Evolutionary conservation across 1,284 basidiomycete species (phyloP).

Genomic region (Cutaneotrichosporon sp.): DNA sequence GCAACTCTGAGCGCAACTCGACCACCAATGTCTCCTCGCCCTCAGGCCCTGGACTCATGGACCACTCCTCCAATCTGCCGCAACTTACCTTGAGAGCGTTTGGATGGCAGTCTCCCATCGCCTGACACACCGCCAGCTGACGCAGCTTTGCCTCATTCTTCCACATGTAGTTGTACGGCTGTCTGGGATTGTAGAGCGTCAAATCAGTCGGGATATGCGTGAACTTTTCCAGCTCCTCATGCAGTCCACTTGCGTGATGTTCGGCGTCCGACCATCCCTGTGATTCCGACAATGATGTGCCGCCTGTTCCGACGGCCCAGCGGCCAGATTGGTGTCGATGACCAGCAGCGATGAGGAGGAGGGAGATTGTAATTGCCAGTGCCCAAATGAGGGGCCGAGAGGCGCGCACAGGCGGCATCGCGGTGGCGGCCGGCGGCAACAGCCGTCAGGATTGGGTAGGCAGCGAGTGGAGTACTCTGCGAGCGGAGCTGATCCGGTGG

Average conservation of each 20-base stretch:
- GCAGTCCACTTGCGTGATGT: neutral
- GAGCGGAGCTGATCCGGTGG: no score
- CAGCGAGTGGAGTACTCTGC: no score
- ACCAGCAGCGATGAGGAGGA: neutral
- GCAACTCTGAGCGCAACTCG: neutral
- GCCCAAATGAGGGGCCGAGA: neutral
- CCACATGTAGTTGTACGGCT: slow-evolving; percentile 15
- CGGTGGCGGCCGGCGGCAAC: no score
- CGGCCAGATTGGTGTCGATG: neutral
- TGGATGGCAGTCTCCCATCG: slow-evolving; percentile 7
- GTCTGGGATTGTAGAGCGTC: neutral
- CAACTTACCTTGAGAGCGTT: slow-evolving; percentile 16
- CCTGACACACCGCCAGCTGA: slow-evolving; percentile 10
- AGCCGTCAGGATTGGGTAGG: no score
- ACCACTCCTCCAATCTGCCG: no score
- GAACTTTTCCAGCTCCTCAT: neutral
- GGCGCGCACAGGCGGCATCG: neutral
- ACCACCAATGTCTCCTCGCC: neutral
- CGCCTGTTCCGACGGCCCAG: neutral
- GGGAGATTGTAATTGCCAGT: neutral
- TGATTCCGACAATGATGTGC: neutral
- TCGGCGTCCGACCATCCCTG: neutral
- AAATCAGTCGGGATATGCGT: neutral
- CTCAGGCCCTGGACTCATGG: neutral
- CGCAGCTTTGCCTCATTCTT: slow-evolving; percentile 16